Evolutionary conservation across 306 rosid species (phyloP).

Genomic region (Phaseolus lunatus): DNA sequence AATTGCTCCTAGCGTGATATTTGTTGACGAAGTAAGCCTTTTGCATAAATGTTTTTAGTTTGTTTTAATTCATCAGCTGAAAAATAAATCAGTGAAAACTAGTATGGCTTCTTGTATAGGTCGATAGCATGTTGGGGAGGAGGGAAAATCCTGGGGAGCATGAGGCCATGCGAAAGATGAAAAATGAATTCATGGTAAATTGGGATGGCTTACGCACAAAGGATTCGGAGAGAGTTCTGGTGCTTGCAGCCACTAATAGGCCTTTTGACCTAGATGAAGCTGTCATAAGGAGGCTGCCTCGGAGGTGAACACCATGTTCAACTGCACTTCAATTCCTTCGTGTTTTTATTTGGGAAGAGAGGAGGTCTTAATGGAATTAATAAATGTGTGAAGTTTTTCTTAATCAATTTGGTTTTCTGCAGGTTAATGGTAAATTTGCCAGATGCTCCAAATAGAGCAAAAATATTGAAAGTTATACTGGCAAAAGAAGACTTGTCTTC

Average conservation of each 20-base stretch:
- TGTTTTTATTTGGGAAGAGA: background rate
- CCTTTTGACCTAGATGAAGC: constrained; percentile 99
- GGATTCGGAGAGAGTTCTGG: constrained; percentile 95
- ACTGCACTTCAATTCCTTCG: constrained; percentile 30
- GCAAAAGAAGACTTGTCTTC: constrained; percentile 94
- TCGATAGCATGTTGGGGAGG: constrained; percentile 99
- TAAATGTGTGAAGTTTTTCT: constrained; percentile 17
- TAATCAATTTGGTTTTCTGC: constrained; percentile 48
- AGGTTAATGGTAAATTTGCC: constrained; percentile 99
- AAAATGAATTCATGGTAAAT: constrained; percentile 99
- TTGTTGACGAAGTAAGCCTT: constrained; percentile 85
- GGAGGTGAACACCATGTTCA: constrained; percentile 65
- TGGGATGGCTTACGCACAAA: constrained; percentile 99
- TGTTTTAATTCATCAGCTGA: constrained; percentile 18
- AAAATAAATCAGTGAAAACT: constrained; percentile 25
- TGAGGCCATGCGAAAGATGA: constrained; percentile 99
- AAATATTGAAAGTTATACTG: constrained; percentile 87
- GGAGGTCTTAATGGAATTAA: background rate
- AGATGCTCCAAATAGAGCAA: constrained; percentile 91
- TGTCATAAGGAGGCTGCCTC: constrained; percentile 97
- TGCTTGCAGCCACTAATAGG: constrained; percentile 98
- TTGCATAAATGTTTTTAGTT: background rate
- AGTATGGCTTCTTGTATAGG: constrained; percentile 60
- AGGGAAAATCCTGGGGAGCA: constrained; percentile 99
- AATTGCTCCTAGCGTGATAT: constrained; percentile 97